Percentiles rank a stretch among this genome's conserved stretches.
Conservation (phyloP, 805 yeast species). For the Danielozyma ontarioensis region DNA sequence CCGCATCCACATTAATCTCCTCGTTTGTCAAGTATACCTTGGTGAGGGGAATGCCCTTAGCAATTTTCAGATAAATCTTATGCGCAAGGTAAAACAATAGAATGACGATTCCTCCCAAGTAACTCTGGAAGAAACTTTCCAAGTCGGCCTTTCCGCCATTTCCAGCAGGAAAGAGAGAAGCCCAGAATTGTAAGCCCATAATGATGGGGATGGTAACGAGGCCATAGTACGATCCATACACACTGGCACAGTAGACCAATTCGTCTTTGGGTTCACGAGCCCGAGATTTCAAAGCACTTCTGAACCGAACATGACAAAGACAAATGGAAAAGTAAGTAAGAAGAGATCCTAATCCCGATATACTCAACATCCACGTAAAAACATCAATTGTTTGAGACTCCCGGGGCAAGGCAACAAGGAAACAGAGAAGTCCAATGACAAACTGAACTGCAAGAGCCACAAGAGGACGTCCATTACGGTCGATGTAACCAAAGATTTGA, state of each 20-base stretch:
- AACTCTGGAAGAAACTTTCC: conserved; percentile 47
- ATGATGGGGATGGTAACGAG: conserved; percentile 20
- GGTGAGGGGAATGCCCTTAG: conserved; percentile 19
- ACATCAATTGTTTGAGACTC: conserved; percentile 18
- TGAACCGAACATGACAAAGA: conserved; percentile 25
- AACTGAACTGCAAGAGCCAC: conserved; percentile 21
- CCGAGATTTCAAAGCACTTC: conserved; percentile 17
- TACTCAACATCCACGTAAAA: conserved; percentile 26
- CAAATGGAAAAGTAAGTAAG: conserved; percentile 28
- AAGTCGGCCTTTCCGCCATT: conserved; percentile 25
- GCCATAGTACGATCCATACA: conserved; percentile 30
- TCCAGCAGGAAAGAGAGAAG: conserved; percentile 29
- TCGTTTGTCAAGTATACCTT: conserved; percentile 10
- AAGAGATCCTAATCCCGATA: conserved; percentile 25
- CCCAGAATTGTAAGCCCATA: conserved; percentile 33
- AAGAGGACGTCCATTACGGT: conserved; percentile 26
- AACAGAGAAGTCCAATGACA: conserved; percentile 22
- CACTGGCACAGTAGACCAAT: conserved; percentile 25
- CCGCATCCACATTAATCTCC: conserved; percentile 8
- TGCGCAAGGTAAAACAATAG: conserved; percentile 44
- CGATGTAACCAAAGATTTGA: conserved; percentile 20
- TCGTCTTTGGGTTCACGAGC: conserved; percentile 23
- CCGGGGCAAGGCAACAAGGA: conserved; percentile 23
- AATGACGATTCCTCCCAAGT: conserved; percentile 45
- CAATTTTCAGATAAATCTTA: conserved; percentile 40